Conservation (phyloP, 495 filamentous ascomycete species). For the Trichoderma erinaceum region DNA sequence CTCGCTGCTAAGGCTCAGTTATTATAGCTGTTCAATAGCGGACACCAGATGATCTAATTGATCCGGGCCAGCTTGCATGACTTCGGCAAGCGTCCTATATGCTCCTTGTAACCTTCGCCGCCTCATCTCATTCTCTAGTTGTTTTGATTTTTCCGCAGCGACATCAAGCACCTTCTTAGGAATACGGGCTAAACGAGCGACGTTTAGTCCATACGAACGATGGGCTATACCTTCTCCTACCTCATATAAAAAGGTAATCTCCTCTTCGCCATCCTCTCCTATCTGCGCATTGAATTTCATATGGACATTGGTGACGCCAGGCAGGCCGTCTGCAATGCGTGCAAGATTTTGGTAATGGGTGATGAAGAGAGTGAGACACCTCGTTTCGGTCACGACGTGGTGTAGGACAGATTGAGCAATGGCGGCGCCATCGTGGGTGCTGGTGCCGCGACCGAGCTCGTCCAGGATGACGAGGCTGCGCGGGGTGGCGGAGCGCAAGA, state of each 20-base stretch:
- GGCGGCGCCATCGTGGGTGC: conserved; percentile 90
- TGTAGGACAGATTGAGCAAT: conserved; percentile 91
- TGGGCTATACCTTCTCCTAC: conserved; percentile 85
- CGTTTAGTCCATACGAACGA: conserved; percentile 89
- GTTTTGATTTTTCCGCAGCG: conserved; percentile 68
- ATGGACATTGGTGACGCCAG: conserved; percentile 66
- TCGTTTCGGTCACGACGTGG: conserved; percentile 66
- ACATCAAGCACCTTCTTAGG: conserved; percentile 68
- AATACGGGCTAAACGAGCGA: conserved; percentile 79
- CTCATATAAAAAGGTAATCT: conserved; percentile 78
- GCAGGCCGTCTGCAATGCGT: conserved; percentile 59
- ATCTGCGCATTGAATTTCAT: conserved; percentile 66
- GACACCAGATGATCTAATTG: conserved; percentile 43
- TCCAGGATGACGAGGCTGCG: conserved; percentile 86
- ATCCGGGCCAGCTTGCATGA: conserved; percentile 29
- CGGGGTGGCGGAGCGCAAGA: conserved; percentile 79
- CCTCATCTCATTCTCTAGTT: conserved; percentile 71
- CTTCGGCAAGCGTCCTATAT: conserved; percentile 38
- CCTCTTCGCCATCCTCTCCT: conserved; percentile 37
- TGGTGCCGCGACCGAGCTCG: conserved; percentile 87
- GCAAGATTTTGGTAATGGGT: conserved; percentile 92
- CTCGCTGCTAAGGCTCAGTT: background rate
- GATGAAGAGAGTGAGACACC: conserved; percentile 83
- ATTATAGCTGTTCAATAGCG: conserved; percentile 44
- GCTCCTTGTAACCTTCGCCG: conserved; percentile 47